phyloP scores from a whole-genome alignment of 371 early-diverging fungal species.

The Actinomucor elegans region DNA sequence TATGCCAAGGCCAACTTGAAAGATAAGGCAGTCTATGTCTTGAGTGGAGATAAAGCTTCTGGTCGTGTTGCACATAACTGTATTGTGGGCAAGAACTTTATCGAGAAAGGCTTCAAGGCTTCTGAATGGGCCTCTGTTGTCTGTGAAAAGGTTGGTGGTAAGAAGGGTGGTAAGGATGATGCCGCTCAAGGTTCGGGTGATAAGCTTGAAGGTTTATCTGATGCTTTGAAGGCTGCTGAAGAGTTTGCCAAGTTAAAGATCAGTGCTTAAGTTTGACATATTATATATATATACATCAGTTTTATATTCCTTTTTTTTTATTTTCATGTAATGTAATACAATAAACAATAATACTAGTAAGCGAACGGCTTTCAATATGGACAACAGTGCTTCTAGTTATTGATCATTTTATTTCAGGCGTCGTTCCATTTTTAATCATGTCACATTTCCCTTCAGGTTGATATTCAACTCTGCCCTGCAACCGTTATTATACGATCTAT shows the following conservation, averaged over 20 bases:
- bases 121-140: slow-evolving; percentile 89
- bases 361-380: no score
- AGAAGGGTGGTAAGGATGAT: slow-evolving; percentile 88
- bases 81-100: slow-evolving; percentile 71
- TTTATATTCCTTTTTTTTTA: no score
- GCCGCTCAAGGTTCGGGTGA: slow-evolving; percentile 84
- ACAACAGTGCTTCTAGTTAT: no score
- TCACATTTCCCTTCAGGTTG: no score
- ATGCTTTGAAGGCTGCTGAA: slow-evolving; percentile 76
- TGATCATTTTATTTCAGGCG: no score
- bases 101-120: slow-evolving; percentile 81
- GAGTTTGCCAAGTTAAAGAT: slow-evolving; percentile 76
- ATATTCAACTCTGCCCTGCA: no score
- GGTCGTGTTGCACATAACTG: slow-evolving; percentile 83
- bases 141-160: slow-evolving; percentile 81
- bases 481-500: no score
- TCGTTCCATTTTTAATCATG: no score
- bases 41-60: slow-evolving; percentile 70
- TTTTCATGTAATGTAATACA: no score
- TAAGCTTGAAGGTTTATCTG: slow-evolving; percentile 58
- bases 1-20: slow-evolving; percentile 73
- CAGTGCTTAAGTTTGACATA: slow-evolving; percentile 17
- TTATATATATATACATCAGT: no score
- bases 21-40: slow-evolving; percentile 82
- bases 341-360: no score